Percentiles rank a stretch among this genome's conserved stretches.
Evolutionary conservation across 768 basidiomycete genomes (phyloP).

Genomic region (Pisolithus albus): DNA sequence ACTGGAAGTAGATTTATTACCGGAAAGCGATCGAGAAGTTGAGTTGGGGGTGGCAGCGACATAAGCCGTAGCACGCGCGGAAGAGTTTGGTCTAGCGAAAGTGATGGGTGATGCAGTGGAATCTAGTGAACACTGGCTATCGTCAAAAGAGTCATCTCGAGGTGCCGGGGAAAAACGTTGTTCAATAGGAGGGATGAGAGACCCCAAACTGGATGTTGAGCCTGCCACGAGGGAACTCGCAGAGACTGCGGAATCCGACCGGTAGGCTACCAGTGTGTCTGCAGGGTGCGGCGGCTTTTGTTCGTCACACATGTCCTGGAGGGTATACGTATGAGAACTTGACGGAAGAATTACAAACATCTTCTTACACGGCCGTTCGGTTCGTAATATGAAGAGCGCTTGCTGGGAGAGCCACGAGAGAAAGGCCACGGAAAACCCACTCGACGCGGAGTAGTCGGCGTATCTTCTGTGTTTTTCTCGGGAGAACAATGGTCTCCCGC

Average conservation of each 20-base stretch:
- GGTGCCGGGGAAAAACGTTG: slow-evolving; percentile 15
- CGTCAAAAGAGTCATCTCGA: slow-evolving; percentile 7
- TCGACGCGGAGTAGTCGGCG: slow-evolving; percentile 17
- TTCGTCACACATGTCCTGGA: slow-evolving; percentile 4
- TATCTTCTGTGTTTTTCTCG: slow-evolving; percentile 8
- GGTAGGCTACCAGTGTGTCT: not conserved
- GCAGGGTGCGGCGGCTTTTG: not conserved
- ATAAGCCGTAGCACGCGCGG: not conserved
- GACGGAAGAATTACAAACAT: not conserved
- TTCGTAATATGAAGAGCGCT: slow-evolving; percentile 9
- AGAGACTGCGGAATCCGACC: not conserved
- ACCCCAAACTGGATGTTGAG: slow-evolving; percentile 27
- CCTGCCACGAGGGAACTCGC: slow-evolving; percentile 13
- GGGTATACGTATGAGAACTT: slow-evolving; percentile 1
- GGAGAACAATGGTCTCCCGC: slow-evolving; percentile 1
- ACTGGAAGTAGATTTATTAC: slow-evolving; percentile 2
- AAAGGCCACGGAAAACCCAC: slow-evolving; percentile 24
- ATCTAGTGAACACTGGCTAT: not conserved
- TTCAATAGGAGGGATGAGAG: slow-evolving; percentile 21
- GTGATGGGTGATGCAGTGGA: slow-evolving; percentile 6
- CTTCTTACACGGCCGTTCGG: slow-evolving; percentile 7
- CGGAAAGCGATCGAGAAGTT: slow-evolving; percentile 4
- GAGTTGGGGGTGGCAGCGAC: slow-evolving; percentile 1
- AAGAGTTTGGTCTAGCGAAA: not conserved
- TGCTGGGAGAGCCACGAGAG: slow-evolving; percentile 18